These are phyloP conservation scores for Talaromyces liani DNA, from an alignment of 495 filamentous ascomycete genomes.

Conservation along the genomic window DNA sequence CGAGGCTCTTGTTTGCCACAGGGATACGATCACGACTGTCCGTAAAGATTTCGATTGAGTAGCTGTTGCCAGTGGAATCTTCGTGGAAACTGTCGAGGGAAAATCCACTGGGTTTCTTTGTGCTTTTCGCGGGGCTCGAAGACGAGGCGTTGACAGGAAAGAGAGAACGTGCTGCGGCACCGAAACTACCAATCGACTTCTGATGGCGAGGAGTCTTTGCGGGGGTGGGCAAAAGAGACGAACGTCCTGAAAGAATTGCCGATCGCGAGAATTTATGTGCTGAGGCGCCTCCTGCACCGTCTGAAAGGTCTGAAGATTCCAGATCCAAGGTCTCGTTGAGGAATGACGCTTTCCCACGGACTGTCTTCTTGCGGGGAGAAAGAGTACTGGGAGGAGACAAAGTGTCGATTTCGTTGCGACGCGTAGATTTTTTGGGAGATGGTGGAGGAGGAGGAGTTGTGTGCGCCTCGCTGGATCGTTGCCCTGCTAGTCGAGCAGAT, in stretches of 20 bases:
- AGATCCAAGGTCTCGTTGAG: slow-evolving; percentile 6
- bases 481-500: slow-evolving; percentile 40
- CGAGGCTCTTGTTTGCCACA: slow-evolving; percentile 51
- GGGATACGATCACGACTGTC: slow-evolving; percentile 85
- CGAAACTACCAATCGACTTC: slow-evolving; percentile 49
- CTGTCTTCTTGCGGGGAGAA: slow-evolving; percentile 48
- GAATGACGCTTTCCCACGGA: slow-evolving; percentile 6
- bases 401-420: slow-evolving; percentile 1
- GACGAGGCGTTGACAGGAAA: slow-evolving; percentile 48
- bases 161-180: slow-evolving; percentile 64
- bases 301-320: slow-evolving; percentile 17
- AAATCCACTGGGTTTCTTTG: slow-evolving; percentile 51
- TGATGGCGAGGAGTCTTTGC: slow-evolving; percentile 81
- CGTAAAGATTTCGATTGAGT: slow-evolving; percentile 74
- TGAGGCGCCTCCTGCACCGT: slow-evolving; percentile 12
- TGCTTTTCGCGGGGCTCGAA: slow-evolving; percentile 40
- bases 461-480: slow-evolving; percentile 24
- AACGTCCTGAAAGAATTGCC: slow-evolving; percentile 18
- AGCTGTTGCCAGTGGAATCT: slow-evolving; percentile 34
- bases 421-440: slow-evolving; percentile 16
- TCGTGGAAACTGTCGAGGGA: slow-evolving; percentile 63
- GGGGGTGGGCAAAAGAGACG: slow-evolving; percentile 71
- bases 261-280: slow-evolving; percentile 12
- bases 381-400: slow-evolving; percentile 9
- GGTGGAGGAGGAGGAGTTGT: slow-evolving; percentile 33